Base-by-base conservation (phyloP, 2,329 filamentous ascomycete genomes). In the Aureobasidium melanogenum region DNA sequence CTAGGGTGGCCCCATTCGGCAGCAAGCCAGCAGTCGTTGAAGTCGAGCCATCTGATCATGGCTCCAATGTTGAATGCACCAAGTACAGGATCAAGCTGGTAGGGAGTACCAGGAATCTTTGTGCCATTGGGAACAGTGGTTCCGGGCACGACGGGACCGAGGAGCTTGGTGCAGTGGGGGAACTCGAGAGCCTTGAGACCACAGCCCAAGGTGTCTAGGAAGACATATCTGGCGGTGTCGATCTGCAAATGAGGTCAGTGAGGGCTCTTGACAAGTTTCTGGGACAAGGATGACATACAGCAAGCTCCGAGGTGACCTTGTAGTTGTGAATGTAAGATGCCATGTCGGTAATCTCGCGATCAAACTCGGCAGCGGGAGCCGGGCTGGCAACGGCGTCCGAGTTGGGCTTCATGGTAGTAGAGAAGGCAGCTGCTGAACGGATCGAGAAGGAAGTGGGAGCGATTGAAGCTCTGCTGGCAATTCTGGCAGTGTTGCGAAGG, bases 21-120 rank as follows among this genome's bases (percentile, higher is more conserved):
- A 47, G 93, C 94, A 66, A 97, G 83, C 94, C 93, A 99, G 85
- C 94, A 97, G 84, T 99, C 94, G 76, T 99, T 99, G 84, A 97
- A 99, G 80, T 99, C 94, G 71, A 99, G 85, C 94, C 94, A 99
- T 73, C 94, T 85, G 79, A 99, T 96, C 88, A 96, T 96, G 71
- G 94, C 89, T 70, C 94, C 94, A 70, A 99, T 97, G 83, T 97
- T 97, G 85, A 99, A 97, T 66, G 94, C 94, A 65, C 88, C 94
- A 70, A 93, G 93, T 73, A 97, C 86, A 41, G 94, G 94, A 75
- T 97, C 94, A 68, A 99, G 86, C 78, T 95, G 88, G 80, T 93
- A 97, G 67, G 88, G 85, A 34, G 94, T 97, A 66, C 94, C 94
- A 43, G 89, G 90, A 47, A 99, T 90, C 73, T 87, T 90, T 70